Evolutionary conservation across 2,329 filamentous ascomycete genomes (phyloP), one percentile per base, ranked within the genome.

Genomic region (Dryadomyces quercus-mongolicae): DNA sequence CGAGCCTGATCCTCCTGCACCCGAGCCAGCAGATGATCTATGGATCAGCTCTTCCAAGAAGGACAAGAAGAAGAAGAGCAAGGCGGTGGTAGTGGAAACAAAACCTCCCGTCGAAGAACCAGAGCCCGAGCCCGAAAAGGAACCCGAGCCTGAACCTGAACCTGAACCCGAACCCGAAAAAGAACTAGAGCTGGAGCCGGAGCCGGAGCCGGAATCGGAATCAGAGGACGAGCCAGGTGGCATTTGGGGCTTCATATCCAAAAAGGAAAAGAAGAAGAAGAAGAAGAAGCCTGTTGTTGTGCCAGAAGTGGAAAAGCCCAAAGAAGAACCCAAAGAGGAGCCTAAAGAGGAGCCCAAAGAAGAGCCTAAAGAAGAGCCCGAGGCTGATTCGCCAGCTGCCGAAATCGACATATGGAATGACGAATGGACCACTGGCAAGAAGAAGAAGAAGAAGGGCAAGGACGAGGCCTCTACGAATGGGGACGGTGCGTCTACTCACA

Each of bases 11-110:
- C 62, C 59, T 13, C 53, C 54, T 2, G 59, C 59, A 36, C 42
- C 42, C 10, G 52, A 48, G 18, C 44, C 36, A n/a, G 34, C 31
- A 12, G 48, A 50, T 18, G 38, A 18, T 34, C 20, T 36, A n/a
- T 49, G 47, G 47, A 15, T 34, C 10, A 21, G 10, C 12, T 38
- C 47, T 50, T 25, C 48, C 2, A 50, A 52, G n/a, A 48, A 52
- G 16, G 43, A 34, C 63, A 67, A 73, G 62, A 65, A 70, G 63
- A 67, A 73, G 61, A 56, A 56, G 34, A 50, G 8, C 15, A 31
- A 40, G 9, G 20, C 38, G 6, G 45, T 54, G 40, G 45, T 44
- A 20, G 15, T 5, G 51, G 59, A 22, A 22, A 5, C 36, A 16
- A 16, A 40, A 12, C 10, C 10, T 31, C 25, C 25, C 8, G 25